Evolutionary conservation across 1,139 yeast genomes (phyloP), one percentile per base, ranked within the genome.

Genomic region (Ogataea hybrid): DNA sequence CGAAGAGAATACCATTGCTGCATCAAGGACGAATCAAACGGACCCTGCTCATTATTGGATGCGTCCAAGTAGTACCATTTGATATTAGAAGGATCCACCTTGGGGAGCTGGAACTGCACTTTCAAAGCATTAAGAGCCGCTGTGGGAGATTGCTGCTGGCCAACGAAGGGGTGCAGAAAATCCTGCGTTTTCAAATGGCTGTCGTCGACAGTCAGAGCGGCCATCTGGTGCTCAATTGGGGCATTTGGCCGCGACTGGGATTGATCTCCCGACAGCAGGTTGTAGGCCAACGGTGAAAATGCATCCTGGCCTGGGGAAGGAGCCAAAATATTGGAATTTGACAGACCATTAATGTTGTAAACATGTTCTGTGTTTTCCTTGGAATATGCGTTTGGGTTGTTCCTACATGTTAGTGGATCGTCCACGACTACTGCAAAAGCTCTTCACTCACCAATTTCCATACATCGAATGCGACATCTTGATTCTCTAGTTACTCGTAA

Each of bases 1-100:
- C 82, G 81, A 25, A 75, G 77, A 5, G 73, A 60, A 47, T 75
- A 76, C 96, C 96, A 87, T 40, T 71, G 79, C 51, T 86, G 94
- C 96, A 87, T 87, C 67, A 75, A 65, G 21, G 68, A 64, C 1
- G 94, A 89, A 40, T 71, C 71, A 59, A 86, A 87, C 2, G 96
- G 95, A 20, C 96, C 96, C 57, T 85, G 95, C 48, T 79, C 82
- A 41, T 66, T 73, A 2, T 86, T 87, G 35, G 73, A 63, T 0
- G 87, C 81, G 58, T 87, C 96, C 44, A 81, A 67, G 57, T 87
- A 87, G 46, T 65, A 69, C 96, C 96, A 87, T 43, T 72, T 68
- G 52, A 81, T 71, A 40, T 69, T 64, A 7, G 52, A 37, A 1
- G 62, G 57, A 16, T 49, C 50, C 31, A 55, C 32, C 21, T 37